Conservation (phyloP, 1,284 basidiomycete species). For the Puccinia triticina region DNA sequence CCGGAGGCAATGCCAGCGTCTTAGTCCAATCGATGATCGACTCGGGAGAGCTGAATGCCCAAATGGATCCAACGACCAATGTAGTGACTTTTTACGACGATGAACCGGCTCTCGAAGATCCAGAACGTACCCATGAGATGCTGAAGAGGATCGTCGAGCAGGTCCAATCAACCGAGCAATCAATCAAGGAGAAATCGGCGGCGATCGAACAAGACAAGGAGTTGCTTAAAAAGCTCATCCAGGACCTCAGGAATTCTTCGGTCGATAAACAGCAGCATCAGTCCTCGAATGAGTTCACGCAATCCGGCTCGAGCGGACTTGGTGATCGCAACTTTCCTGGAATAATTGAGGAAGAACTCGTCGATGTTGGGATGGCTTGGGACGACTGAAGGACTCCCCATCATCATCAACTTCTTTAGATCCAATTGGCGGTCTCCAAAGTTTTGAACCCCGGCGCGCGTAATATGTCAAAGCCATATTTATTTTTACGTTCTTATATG, state of each 20-base stretch:
- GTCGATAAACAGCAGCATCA: slow-evolving; percentile 10
- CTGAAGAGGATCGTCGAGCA: slow-evolving; percentile 3
- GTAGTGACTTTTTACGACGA: slow-evolving; percentile 10
- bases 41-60: slow-evolving; percentile 19
- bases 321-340: background rate
- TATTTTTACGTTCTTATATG: no score
- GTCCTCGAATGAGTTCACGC: background rate
- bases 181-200: slow-evolving; percentile 4
- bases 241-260: background rate
- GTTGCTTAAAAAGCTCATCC: slow-evolving; percentile 10
- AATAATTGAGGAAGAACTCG: slow-evolving; percentile 46
- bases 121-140: background rate
- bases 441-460: no score
- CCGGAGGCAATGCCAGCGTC: background rate
- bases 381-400: slow-evolving; percentile 3
- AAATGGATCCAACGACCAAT: slow-evolving; percentile 5
- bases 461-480: no score
- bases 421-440: background rate
- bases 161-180: background rate
- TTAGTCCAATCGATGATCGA: slow-evolving; percentile 39
- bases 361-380: slow-evolving; percentile 41
- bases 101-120: background rate
- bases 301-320: background rate
- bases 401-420: background rate
- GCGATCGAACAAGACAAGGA: slow-evolving; percentile 38